Percentiles rank a stretch among this genome's conserved stretches.
These are phyloP conservation scores for Collybia mongolica DNA, from an alignment of 768 basidiomycete species.

Conservation along the genomic window DNA sequence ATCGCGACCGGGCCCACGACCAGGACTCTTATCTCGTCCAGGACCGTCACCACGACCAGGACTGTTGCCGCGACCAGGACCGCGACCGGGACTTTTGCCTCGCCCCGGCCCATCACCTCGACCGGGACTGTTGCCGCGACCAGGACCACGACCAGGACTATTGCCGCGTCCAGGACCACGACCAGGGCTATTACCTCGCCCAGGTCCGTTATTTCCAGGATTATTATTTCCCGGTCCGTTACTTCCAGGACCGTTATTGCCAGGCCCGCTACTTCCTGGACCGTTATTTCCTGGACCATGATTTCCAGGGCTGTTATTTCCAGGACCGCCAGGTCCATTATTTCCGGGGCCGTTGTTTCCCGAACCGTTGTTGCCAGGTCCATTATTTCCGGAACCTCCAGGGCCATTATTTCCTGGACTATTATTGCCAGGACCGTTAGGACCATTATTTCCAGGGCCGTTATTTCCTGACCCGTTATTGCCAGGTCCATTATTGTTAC, in stretches of 20 bases:
- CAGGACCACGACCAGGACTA: too few species aligned
- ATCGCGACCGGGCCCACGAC: constrained; percentile 26
- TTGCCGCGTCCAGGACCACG: constrained; percentile 28
- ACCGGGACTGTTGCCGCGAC: neutral
- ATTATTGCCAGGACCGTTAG: too few species aligned
- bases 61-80: constrained; percentile 10
- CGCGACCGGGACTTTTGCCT: constrained; percentile 4
- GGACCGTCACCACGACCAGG: constrained; percentile 7
- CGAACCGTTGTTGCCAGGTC: constrained; percentile 5
- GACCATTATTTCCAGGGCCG: too few species aligned
- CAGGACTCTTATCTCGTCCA: too few species aligned
- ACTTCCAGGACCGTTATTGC: constrained; percentile 9
- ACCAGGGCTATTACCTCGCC: constrained; percentile 1
- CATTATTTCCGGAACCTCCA: too few species aligned
- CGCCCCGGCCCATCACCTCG: constrained; percentile 15
- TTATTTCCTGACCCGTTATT: constrained; percentile 9
- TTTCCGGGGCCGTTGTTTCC: too few species aligned
- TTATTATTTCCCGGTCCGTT: constrained; percentile 2
- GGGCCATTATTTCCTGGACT: too few species aligned
- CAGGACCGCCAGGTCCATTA: too few species aligned
- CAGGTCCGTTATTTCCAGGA: constrained; percentile 2
- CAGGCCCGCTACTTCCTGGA: constrained; percentile 1
- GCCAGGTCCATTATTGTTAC: too few species aligned
- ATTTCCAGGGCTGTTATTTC: too few species aligned
- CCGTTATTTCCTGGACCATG: constrained; percentile 15